phyloP scores from a whole-genome alignment of 192 early-diverging fungal species.

The Gigaspora rosea region DNA sequence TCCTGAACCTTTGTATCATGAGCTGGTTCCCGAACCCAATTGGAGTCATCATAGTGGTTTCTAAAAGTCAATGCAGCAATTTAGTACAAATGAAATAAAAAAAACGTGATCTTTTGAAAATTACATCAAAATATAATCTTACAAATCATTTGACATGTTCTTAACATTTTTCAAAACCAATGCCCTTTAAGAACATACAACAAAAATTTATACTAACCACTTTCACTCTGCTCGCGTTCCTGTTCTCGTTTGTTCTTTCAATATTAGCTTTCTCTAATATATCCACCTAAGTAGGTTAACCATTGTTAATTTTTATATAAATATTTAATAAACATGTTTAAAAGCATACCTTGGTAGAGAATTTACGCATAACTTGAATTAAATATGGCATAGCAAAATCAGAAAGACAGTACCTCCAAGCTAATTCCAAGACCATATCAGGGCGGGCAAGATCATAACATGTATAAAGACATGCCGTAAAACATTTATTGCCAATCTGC shows the following conservation, averaged over 20 bases:
- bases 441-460: slow-evolving; percentile 96
- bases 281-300: slow-evolving; percentile 39
- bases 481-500: slow-evolving; percentile 88
- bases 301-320: slow-evolving; percentile 9
- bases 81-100: slow-evolving; percentile 34
- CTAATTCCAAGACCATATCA: slow-evolving; percentile 91
- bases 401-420: slow-evolving; percentile 84
- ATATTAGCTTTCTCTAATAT: slow-evolving; percentile 56
- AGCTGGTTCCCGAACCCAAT: slow-evolving; percentile 74
- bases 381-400: slow-evolving; percentile 99
- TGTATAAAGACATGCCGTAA: slow-evolving; percentile 89
- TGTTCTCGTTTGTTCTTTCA: slow-evolving; percentile 62
- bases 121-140: background rate
- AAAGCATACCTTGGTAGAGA: slow-evolving; percentile 74
- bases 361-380: slow-evolving; percentile 89
- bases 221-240: slow-evolving; percentile 38
- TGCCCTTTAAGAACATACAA: too few relatives aligned
- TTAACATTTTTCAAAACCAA: too few relatives aligned
- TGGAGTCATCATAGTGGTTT: slow-evolving; percentile 61
- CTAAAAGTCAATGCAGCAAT: slow-evolving; percentile 36
- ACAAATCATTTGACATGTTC: background rate
- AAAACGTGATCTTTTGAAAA: slow-evolving; percentile 22
- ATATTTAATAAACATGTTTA: background rate
- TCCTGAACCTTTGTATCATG: slow-evolving; percentile 64
- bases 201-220: slow-evolving; percentile 32